Base-by-base conservation (phyloP, 768 basidiomycete genomes). In the Collybia sordida region DNA sequence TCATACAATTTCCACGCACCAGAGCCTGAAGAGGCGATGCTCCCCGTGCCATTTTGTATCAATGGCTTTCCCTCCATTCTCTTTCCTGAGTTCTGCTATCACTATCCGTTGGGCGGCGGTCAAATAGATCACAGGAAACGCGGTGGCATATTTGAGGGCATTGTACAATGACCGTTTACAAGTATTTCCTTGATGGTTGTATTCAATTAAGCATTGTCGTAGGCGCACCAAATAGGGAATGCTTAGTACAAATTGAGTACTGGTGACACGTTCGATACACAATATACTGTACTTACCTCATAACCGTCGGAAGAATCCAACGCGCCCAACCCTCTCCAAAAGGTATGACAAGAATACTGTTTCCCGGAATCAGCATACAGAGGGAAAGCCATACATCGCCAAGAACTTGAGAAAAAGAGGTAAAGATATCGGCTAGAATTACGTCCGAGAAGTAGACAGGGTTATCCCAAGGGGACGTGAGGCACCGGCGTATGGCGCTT, bases 401-500 rank as follows among this genome's bases (percentile, higher is more conserved):
- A 17, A 98, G 73, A 35, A 99, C 93, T 72, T 97, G 98, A 28
- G 97, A 95, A 61, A 91, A 96, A 2, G 95, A 98, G 1, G 97
- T 99, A 61, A 95, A 81, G 53, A 98, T 83, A 75, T 98, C 97
- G 51, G 96, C 95, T 51, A 96, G 83, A 38, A 98, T 81, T 19
- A 99, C 83, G 64, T 99, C 97, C 23, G 85, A 84, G 69, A 99
- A 99, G 64, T 86, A 83, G 35, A 93, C 76, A 4, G 86, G 81
- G 36, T 75, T 73, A 45, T 75, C 73, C 35, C 73, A 60, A 1
- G 82, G 70, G n/a, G 88, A 80, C 44, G 85, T 78, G 19, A 93
- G 59, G 61, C 93, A 97, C 54, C 96, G 79, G 39, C 79, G 73
- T 38, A 93, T 61, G 11, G 88, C 71, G 58, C 95, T 98, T 57